Evolutionary conservation across 768 basidiomycete genomes (phyloP), one percentile per base, ranked within the genome.

Genomic region (Serendipita sp.): DNA sequence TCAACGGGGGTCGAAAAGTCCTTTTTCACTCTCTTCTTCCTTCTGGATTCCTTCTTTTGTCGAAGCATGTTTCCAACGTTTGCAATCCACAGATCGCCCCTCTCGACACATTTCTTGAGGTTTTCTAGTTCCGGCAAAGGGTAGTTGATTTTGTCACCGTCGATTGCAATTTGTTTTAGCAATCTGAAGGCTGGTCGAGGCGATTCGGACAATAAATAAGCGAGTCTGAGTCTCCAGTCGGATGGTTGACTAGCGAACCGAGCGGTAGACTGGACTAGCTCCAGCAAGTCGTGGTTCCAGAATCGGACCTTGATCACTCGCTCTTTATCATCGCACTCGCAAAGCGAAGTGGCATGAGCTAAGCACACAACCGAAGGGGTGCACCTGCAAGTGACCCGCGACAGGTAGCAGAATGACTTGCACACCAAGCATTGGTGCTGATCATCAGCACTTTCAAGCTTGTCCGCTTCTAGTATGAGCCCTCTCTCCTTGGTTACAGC

Each of bases 371-470:
- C 83, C 61, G 73, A 81, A 48, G 66, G 67, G 44, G 85, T 85
- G 77, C 91, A 93, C 33, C 76, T 75, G 71, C 91, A 93, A 63
- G 82, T 84, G 70, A 97, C 78, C 69, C 96, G 94, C 1, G 96
- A 93, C 43, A 99, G 82, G 72, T 96, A 98, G 73, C 88, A 93
- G 74, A 95, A 97, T 3, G 79, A 81, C 71, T 96, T 94, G 86
- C 96, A 98, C 66, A 87, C 74, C 58, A 78, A 75, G 78, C 96
- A 99, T 72, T 97, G 96, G 72, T 94, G 95, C 70, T 96, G 91
- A 61, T 97, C 94, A 0, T 85, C 78, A n/a, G 17, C 9, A 13
- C 83, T 82, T 71, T 97, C 94, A 67, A 83, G 79, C 66, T 85
- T 82, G 67, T 90, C 85, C 28, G 90, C 75, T 38, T 78, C 74